phyloP scores from a whole-genome alignment of 768 basidiomycete genomes.

The Butyriboletus loyo region DNA sequence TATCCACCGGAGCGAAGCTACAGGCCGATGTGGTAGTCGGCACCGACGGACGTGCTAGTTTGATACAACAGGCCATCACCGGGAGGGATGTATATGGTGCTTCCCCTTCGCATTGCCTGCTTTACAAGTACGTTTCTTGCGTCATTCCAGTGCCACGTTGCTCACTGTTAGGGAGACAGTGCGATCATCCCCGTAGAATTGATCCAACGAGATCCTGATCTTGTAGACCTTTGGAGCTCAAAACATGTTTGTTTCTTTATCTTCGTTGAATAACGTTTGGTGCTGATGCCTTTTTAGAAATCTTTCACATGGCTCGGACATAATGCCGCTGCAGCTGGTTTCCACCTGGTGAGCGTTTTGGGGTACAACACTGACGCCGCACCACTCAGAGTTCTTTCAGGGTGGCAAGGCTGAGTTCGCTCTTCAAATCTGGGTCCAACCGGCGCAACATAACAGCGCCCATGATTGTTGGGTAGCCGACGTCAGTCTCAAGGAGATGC shows the following conservation, averaged over 20 bases:
- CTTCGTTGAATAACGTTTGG: neutral
- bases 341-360: constrained; percentile 18
- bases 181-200: constrained; percentile 38
- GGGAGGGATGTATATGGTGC: constrained; percentile 29
- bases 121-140: constrained; percentile 42
- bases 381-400: constrained; percentile 23
- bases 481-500: constrained; percentile 34
- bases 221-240: constrained; percentile 31
- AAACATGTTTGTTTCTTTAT: constrained; percentile 12
- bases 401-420: constrained; percentile 38
- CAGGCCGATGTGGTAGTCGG: constrained; percentile 55
- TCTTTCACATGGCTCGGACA: constrained; percentile 21
- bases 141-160: neutral
- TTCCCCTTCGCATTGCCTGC: constrained; percentile 27
- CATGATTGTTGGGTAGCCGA: constrained; percentile 35
- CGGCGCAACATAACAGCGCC: constrained; percentile 26
- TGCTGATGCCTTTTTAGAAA: constrained; percentile 9
- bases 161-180: constrained; percentile 23
- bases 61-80: constrained; percentile 36
- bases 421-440: constrained; percentile 25
- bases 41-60: constrained; percentile 54
- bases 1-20: constrained; percentile 42
- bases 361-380: neutral
- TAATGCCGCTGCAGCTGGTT: constrained; percentile 20
- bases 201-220: constrained; percentile 41